phyloP scores from a whole-genome alignment of 1,284 basidiomycete species.

The Athelia sp. region DNA sequence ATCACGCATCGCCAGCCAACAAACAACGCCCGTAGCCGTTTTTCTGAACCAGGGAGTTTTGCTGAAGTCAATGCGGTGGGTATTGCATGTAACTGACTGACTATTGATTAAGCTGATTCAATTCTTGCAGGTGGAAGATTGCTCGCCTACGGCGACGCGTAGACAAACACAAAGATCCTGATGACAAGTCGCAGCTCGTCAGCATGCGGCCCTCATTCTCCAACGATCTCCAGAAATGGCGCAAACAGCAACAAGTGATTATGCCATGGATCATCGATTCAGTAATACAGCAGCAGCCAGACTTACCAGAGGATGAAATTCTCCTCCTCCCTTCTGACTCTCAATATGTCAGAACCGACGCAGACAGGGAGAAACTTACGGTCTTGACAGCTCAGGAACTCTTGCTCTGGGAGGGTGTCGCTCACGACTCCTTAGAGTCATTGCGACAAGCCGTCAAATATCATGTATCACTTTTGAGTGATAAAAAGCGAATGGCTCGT shows the following conservation, averaged over 20 bases:
- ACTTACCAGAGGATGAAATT: constrained; percentile 4
- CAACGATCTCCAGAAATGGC: neutral
- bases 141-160: neutral
- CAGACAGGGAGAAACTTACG: neutral
- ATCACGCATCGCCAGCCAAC: too few relatives aligned
- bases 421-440: constrained; percentile 8
- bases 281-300: neutral
- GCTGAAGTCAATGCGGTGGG: too few relatives aligned
- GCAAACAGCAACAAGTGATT: neutral
- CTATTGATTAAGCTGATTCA: too few relatives aligned
- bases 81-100: too few relatives aligned
- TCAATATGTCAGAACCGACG: too few relatives aligned
- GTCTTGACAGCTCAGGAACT: constrained; percentile 6
- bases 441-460: neutral
- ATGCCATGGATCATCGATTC: neutral
- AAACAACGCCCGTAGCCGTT: too few relatives aligned
- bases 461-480: neutral
- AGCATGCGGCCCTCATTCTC: too few relatives aligned
- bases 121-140: neutral
- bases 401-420: constrained; percentile 10
- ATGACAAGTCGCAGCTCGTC: too few relatives aligned
- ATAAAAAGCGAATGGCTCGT: neutral
- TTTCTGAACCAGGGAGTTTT: too few relatives aligned
- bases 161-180: neutral
- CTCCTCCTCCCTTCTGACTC: constrained; percentile 8